Conservation (phyloP, 176 grass and related monocot species). For the Triticum urartu region DNA sequence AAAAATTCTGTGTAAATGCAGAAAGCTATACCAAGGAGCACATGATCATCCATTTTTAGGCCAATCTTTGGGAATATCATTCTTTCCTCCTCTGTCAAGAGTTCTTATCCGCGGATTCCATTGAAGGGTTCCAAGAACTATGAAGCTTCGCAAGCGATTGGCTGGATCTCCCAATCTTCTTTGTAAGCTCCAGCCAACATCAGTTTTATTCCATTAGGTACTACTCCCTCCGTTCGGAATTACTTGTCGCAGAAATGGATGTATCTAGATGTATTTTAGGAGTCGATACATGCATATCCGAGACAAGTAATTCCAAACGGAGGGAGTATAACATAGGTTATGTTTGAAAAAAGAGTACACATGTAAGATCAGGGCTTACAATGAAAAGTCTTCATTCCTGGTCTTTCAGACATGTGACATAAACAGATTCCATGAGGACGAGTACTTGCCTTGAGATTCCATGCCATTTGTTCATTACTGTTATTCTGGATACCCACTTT, state of each 20-base stretch:
- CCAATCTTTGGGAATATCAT: no score
- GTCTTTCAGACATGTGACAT: slow-evolving; percentile 36
- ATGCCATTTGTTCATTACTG: slow-evolving; percentile 71
- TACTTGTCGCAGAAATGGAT: no score
- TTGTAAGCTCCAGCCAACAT: slow-evolving; percentile 53
- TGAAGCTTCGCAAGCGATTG: slow-evolving; percentile 51
- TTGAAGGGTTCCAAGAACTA: no score
- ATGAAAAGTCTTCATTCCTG: slow-evolving; percentile 65
- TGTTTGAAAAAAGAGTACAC: neutral
- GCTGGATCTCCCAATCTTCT: slow-evolving; percentile 85
- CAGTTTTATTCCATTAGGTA: slow-evolving; percentile 17
- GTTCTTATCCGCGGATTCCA: no score
- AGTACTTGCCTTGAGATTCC: slow-evolving; percentile 79
- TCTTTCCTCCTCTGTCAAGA: no score
- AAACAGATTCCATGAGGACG: neutral
- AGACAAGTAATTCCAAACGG: no score
- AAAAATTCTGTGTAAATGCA: no score
- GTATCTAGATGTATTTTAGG: no score
- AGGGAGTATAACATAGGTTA: neutral
- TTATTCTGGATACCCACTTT: neutral
- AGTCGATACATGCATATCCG: no score
- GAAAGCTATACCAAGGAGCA: no score
- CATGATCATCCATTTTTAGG: no score
- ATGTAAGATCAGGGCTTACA: slow-evolving; percentile 45
- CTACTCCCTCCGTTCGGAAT: no score